Evolutionary conservation across 1,139 yeast species (phyloP), one percentile per base, ranked within the genome.

Genomic region (Nakaseomyces nivariensis): DNA sequence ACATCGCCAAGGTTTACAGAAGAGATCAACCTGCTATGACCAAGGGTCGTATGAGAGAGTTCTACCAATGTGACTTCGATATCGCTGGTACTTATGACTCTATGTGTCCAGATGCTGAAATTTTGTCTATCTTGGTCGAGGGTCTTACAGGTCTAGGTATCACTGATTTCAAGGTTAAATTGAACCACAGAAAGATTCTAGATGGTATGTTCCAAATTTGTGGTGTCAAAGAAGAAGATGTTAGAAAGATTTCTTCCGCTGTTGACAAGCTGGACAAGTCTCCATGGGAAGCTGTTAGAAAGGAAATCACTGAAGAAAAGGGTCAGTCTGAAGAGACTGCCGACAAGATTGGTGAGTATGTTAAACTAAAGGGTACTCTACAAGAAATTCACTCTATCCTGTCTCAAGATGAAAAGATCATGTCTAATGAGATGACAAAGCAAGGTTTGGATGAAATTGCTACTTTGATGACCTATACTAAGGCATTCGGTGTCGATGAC

Each of bases 11-110:
- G 70, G 98, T 92, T 49, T 92, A 92, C 72, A 81, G 98, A 72
- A 84, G 98, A 72, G 98, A 92, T 67, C 98, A 92, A 70, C 98
- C 98, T 5, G 98, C 98, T 13, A 92, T 92, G 98, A 90, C 97
- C 52, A 92, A 92, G 70, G 98, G 98, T 52, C 81, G 98, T 71
- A 92, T 92, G 98, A 85, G 98, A 77, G 98, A 92, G 70, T 92
- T 92, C 63, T 92, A 92, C 71, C 98, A 92, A 72, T 92, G 98
- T 74, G 98, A 92, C 72, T 86, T 92, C 62, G 98, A 92, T 67
- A 76, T 92, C 63, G 98, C 98, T 37, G 98, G 98, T 50, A 72
- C 69, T 52, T 90, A 85, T 67, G 98, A 92, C 64, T 64, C 82
- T 41, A 92, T 92, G 98, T 94, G 92, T 45, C 96, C 98, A 27